Evolutionary conservation across 495 filamentous ascomycete species (phyloP), one percentile per base, ranked within the genome.

Genomic region (Penicillium flavigenum): DNA sequence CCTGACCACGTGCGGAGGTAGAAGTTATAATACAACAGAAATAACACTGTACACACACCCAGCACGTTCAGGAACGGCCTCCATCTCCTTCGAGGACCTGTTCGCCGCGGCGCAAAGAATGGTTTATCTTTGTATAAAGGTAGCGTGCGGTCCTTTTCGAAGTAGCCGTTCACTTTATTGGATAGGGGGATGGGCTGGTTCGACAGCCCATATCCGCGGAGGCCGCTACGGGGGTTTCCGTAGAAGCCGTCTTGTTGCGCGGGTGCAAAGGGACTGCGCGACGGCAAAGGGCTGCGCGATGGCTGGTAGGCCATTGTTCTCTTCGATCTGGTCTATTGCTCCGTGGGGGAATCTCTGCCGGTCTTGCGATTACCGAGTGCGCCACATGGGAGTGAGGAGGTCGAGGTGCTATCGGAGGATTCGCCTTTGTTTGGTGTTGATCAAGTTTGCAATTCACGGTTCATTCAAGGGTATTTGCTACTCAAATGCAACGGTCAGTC

Each of bases 71-170:
- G 49, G 2, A 73, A 46, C 16, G 58, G 66, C 38, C 62, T 67
- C 60, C 72, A 68, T 41, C 70, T 54, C 34, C 57, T 59, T 34
- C 70, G 62, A 14, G 74, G 73, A 16, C 72, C 74, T 8, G 75
- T 78, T 38, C 77, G 75, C 51, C 73, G 71, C 9, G 77, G 76
- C 31, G 70, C 63, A 42, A 78, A 80, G 68, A 91, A 95, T 24
- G 94, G 94, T 67, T 99, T 99, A 73, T 99, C 94, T 78, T 99
- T 99, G 74, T 99, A 99, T 86, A 98, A 88, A 39, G 94, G 94
- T 24, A 99, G 76, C 32, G 85, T 79, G 50, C 80, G 83, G 44
- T 81, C 76, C 27, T 73, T 69, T 24, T 78, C 76, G 58, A 87
- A 85, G 42, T 84, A 77, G 14, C 74, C 75, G 44, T 75, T 73